Evolutionary conservation across 176 grass and related monocot genomes (phyloP).

Genomic region (Lolium multiflorum): DNA sequence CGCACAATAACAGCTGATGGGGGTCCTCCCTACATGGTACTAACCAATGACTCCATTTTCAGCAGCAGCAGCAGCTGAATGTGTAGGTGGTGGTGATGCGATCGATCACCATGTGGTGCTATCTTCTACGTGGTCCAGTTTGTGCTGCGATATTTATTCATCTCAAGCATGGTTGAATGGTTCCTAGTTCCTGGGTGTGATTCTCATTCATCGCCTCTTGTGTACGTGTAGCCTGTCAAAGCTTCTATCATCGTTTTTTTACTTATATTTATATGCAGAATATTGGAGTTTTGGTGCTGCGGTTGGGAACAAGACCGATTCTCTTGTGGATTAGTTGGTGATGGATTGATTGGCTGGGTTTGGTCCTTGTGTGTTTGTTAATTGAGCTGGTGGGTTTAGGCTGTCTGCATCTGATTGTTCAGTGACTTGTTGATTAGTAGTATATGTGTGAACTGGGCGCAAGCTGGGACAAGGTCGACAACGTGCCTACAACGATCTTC

Average conservation of each 20-base stretch:
- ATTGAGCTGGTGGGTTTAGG: neutral
- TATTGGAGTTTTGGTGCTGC: neutral
- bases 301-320: conserved; percentile 18
- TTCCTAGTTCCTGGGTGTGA: neutral
- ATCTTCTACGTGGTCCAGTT: neutral
- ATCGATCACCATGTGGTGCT: conserved; percentile 32
- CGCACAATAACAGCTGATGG: conserved; percentile 15
- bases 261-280: neutral
- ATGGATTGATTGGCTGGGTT: conserved; percentile 8
- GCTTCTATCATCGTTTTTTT: neutral
- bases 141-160: neutral
- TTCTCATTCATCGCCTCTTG: conserved; percentile 1
- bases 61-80: conserved; percentile 28
- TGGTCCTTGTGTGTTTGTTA: neutral
- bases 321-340: neutral
- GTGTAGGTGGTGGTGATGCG: conserved; percentile 36
- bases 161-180: neutral
- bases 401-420: conserved; percentile 29
- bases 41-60: neutral
- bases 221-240: neutral
- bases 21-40: conserved; percentile 25
- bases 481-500: conserved; percentile 19
- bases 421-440: neutral
- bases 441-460: neutral
- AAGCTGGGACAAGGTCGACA: neutral